Evolutionary conservation across 1,139 yeast genomes (phyloP).

Genomic region (Cylindricascospora bacillispora): DNA sequence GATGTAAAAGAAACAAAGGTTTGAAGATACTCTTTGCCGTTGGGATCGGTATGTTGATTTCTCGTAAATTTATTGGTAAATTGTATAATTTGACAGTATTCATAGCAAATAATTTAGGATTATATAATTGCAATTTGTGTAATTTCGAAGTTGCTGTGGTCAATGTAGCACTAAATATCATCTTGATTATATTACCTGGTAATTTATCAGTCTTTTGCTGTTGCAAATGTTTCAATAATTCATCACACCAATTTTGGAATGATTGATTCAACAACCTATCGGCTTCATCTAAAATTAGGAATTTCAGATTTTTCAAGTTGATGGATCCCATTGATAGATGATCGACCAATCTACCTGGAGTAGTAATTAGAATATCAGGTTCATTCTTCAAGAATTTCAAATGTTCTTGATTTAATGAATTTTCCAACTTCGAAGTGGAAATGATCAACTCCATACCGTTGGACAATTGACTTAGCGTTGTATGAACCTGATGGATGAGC

Average conservation of each 20-base stretch:
- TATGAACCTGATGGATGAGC: conserved; percentile 66
- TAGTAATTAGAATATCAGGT: conserved; percentile 72
- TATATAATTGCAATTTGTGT: conserved; percentile 50
- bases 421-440: conserved; percentile 43
- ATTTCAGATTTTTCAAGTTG: conserved; percentile 40
- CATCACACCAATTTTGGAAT: conserved; percentile 85
- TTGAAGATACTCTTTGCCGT: conserved; percentile 50
- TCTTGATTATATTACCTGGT: conserved; percentile 36
- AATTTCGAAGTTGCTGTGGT: conserved; percentile 88
- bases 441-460: conserved; percentile 58
- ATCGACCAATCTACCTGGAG: conserved; percentile 94
- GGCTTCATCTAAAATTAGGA: conserved; percentile 85
- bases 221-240: conserved; percentile 37
- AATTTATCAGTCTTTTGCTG: conserved; percentile 20
- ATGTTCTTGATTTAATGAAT: conserved; percentile 58
- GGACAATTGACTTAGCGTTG: conserved; percentile 46
- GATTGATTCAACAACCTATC: conserved; percentile 82
- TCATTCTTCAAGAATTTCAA: conserved; percentile 32
- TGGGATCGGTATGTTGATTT: conserved; percentile 38
- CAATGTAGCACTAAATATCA: conserved; percentile 85
- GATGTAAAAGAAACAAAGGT: conserved; percentile 56
- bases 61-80: conserved; percentile 44
- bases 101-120: conserved; percentile 62
- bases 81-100: conserved; percentile 42
- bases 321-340: conserved; percentile 41